Evolutionary conservation across 2,329 filamentous ascomycete genomes (phyloP).

Genomic region (Diaporthe sp.): DNA sequence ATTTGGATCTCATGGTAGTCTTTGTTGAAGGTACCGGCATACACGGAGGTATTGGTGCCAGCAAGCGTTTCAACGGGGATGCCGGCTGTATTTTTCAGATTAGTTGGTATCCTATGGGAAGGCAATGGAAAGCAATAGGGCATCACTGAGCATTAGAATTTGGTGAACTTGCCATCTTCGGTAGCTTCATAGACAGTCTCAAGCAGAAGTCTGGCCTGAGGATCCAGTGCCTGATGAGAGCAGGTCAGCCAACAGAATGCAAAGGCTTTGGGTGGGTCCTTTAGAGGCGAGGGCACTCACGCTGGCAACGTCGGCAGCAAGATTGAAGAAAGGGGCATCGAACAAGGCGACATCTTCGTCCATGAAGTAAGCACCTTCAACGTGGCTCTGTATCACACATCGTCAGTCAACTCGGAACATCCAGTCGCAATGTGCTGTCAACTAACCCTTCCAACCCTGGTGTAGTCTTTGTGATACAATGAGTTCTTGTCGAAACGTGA

Average conservation of each 20-base stretch:
- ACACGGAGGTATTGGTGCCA: conserved; percentile 43
- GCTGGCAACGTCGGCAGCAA: conserved; percentile 43
- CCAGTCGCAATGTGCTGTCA: neutral
- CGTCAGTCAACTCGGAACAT: neutral
- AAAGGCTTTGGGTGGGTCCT: too few species aligned
- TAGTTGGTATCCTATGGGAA: neutral
- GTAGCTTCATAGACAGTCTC: conserved; percentile 44
- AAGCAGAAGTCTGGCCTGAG: conserved; percentile 45
- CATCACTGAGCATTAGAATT: too few species aligned
- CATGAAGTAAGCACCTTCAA: conserved; percentile 42
- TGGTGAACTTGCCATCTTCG: conserved; percentile 41
- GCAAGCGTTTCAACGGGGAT: conserved; percentile 42
- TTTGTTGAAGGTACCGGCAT: conserved; percentile 44
- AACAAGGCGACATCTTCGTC: conserved; percentile 42
- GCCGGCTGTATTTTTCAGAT: conserved; percentile 38
- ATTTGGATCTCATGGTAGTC: conserved; percentile 43
- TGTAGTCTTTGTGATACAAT: neutral
- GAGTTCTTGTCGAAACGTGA: neutral
- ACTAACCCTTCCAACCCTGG: neutral
- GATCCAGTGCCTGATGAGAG: conserved; percentile 42
- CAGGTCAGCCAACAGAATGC: too few species aligned
- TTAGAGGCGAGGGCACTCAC: conserved; percentile 23
- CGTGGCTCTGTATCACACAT: neutral
- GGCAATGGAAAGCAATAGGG: too few species aligned
- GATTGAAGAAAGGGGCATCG: conserved; percentile 45